A percentile compares a stretch with the other conserved stretches of the same genome.
phyloP scores from a whole-genome alignment of 129 eudicot genomes.

The Artemisia annua region DNA sequence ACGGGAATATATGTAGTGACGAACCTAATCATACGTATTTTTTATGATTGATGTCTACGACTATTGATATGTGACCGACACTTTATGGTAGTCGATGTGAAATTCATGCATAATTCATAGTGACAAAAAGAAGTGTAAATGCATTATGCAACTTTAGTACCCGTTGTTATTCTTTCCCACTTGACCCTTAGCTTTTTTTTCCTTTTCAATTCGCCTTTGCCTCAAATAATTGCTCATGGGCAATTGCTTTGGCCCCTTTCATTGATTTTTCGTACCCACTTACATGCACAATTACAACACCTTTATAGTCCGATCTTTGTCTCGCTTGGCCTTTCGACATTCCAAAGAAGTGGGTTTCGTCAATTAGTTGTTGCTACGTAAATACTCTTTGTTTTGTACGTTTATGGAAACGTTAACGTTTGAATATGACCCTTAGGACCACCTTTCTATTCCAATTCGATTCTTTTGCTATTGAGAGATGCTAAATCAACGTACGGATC shows the following conservation, averaged over 20 bases:
- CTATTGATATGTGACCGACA: constrained; percentile 4
- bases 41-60: constrained; percentile 11
- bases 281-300: constrained; percentile 7
- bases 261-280: constrained; percentile 30
- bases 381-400: constrained; percentile 23
- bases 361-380: constrained; percentile 21
- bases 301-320: constrained; percentile 34
- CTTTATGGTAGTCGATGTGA: constrained; percentile 15
- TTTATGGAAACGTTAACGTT: constrained; percentile 21
- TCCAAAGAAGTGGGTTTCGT: constrained; percentile 40
- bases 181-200: constrained; percentile 31
- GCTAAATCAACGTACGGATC: background rate
- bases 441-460: constrained; percentile 2
- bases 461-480: background rate
- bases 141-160: constrained; percentile 38
- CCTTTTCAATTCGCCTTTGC: constrained; percentile 27
- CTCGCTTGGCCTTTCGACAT: constrained; percentile 30
- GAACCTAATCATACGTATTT: constrained; percentile 25
- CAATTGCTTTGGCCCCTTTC: constrained; percentile 28
- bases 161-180: constrained; percentile 37
- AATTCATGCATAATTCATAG: constrained; percentile 22
- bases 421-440: constrained; percentile 28
- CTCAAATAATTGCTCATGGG: constrained; percentile 44
- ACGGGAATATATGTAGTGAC: constrained; percentile 24
- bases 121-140: constrained; percentile 38